phyloP scores from a whole-genome alignment of 2,329 filamentous ascomycete genomes.

The Penicillium sp. region DNA sequence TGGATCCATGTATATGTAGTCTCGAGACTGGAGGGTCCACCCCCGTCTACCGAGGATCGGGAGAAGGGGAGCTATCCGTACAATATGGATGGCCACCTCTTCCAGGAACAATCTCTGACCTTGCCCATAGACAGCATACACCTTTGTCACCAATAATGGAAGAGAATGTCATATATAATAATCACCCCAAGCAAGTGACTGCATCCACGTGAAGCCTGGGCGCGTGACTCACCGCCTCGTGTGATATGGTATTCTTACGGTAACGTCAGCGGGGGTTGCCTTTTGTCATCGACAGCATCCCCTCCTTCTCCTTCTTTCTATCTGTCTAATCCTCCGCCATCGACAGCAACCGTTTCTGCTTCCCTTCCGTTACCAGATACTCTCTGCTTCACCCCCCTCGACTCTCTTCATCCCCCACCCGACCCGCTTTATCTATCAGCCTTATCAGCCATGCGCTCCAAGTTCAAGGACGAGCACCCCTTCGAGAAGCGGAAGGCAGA shows the following conservation, averaged over 20 bases:
- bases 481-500: slow-evolving; percentile 99
- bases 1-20: too few species aligned
- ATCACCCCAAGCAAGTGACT: slow-evolving; percentile 8
- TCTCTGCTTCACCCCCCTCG: background rate
- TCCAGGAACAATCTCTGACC: too few species aligned
- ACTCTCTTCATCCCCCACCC: slow-evolving; percentile 12
- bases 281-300: slow-evolving; percentile 32
- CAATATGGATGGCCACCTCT: too few species aligned
- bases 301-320: slow-evolving; percentile 23
- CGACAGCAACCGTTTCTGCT: slow-evolving; percentile 21
- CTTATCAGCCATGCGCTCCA: slow-evolving; percentile 76
- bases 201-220: slow-evolving; percentile 12
- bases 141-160: too few species aligned
- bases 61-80: too few species aligned
- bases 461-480: slow-evolving; percentile 99
- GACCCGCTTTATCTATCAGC: slow-evolving; percentile 27
- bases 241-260: slow-evolving; percentile 24
- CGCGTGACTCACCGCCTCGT: slow-evolving; percentile 23
- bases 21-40: too few species aligned
- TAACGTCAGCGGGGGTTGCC: slow-evolving; percentile 29
- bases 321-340: slow-evolving; percentile 20
- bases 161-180: too few species aligned
- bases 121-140: too few species aligned
- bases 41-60: too few species aligned
- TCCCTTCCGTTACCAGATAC: slow-evolving; percentile 17